Percentiles rank a stretch among this genome's conserved stretches.
Evolutionary conservation across 495 filamentous ascomycete species (phyloP).

Genomic region (Aspergillus kassunensis): DNA sequence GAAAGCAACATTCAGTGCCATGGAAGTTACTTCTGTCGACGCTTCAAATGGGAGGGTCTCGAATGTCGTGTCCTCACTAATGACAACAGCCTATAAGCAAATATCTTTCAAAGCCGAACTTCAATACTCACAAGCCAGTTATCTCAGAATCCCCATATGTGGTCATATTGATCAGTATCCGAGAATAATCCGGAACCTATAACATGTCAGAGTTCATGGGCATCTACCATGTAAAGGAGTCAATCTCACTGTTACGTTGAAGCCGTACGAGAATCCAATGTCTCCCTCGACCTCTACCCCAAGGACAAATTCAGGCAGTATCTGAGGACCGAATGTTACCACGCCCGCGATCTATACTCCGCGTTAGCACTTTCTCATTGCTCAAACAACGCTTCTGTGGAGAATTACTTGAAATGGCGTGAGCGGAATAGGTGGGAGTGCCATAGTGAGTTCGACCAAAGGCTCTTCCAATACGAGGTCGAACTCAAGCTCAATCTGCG

Average conservation of each 20-base stretch:
- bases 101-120: neutral
- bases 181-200: conserved; percentile 25
- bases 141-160: conserved; percentile 18
- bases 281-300: conserved; percentile 14
- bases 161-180: conserved; percentile 20
- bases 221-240: neutral
- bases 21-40: conserved; percentile 12
- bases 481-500: conserved; percentile 27
- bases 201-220: neutral
- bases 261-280: conserved; percentile 28
- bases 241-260: conserved; percentile 15
- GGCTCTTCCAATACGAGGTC: conserved; percentile 12
- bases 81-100: neutral
- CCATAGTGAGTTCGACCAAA: conserved; percentile 8
- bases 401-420: conserved; percentile 22
- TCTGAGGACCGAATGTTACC: conserved; percentile 23
- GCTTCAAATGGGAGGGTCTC: conserved; percentile 24
- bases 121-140: conserved; percentile 24
- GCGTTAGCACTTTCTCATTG: neutral
- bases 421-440: conserved; percentile 23
- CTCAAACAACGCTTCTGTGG: neutral
- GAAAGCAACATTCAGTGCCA: conserved; percentile 20
- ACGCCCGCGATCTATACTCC: conserved; percentile 23
- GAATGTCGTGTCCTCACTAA: conserved; percentile 20
- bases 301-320: conserved; percentile 18